phyloP scores from a whole-genome alignment of 257 asterid species.

The Solanum chilense region DNA sequence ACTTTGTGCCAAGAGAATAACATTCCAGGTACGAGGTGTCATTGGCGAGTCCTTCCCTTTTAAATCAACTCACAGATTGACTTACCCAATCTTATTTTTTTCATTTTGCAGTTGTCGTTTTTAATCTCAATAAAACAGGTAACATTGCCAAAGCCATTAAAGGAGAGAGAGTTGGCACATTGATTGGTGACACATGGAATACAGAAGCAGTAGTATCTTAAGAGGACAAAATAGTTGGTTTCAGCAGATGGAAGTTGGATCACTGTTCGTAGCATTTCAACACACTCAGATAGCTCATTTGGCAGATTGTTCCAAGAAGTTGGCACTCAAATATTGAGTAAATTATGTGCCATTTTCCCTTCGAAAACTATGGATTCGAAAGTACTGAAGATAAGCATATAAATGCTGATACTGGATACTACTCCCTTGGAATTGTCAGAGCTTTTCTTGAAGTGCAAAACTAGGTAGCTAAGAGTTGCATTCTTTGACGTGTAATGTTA shows the following conservation, averaged over 20 bases:
- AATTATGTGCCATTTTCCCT: background rate
- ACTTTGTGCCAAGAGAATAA: slow-evolving; percentile 97
- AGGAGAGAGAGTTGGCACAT: slow-evolving; percentile 76
- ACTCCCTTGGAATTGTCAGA: background rate
- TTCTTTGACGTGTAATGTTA: background rate
- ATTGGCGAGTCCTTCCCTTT: background rate
- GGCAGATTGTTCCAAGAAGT: background rate
- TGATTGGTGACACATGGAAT: slow-evolving; percentile 46
- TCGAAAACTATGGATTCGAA: background rate
- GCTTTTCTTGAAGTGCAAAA: background rate
- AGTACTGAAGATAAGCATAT: background rate
- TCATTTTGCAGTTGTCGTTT: slow-evolving; percentile 64
- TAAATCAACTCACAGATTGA: background rate
- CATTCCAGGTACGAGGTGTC: slow-evolving; percentile 54
- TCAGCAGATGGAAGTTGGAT: background rate
- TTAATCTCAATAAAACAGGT: slow-evolving; percentile 73
- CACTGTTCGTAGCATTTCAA: background rate
- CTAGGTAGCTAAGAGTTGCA: background rate
- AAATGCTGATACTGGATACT: background rate
- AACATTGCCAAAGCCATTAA: slow-evolving; percentile 73
- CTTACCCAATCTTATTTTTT: background rate
- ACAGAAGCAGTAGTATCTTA: slow-evolving; percentile 23
- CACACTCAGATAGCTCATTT: background rate
- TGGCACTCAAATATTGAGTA: background rate
- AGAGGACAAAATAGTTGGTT: background rate